phyloP scores from a whole-genome alignment of 805 yeast genomes.

The Candida boleticola region DNA sequence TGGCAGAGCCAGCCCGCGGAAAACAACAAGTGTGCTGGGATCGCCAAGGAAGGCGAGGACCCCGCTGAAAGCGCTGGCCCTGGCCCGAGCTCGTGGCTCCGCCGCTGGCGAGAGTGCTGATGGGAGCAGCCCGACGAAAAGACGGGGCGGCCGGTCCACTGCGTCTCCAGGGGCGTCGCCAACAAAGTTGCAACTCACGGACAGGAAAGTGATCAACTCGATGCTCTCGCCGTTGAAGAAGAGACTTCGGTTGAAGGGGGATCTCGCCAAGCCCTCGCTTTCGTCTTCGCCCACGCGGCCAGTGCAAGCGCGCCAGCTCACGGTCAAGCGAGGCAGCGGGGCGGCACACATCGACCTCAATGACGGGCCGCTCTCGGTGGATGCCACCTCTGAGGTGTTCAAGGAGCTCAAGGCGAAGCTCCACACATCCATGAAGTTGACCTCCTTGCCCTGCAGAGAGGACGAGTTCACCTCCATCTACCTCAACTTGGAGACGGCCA shows the following conservation, averaged over 20 bases:
- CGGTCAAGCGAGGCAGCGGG: background rate
- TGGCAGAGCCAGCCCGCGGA: slow-evolving; percentile 12
- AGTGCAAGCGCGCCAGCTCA: background rate
- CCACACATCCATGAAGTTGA: slow-evolving; percentile 44
- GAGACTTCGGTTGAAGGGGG: slow-evolving; percentile 13
- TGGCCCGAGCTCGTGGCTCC: too few relatives aligned
- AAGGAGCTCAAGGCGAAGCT: slow-evolving; percentile 40
- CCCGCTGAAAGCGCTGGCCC: too few relatives aligned
- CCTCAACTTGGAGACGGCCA: slow-evolving; percentile 65
- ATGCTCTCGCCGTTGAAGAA: slow-evolving; percentile 21
- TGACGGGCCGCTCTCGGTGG: slow-evolving; percentile 11
- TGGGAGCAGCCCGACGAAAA: background rate
- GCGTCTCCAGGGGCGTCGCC: background rate
- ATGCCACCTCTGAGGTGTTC: slow-evolving; percentile 28
- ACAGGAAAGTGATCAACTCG: slow-evolving; percentile 21
- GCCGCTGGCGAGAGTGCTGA: background rate
- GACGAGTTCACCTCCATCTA: slow-evolving; percentile 73
- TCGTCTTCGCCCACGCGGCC: background rate
- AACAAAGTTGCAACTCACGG: slow-evolving; percentile 1
- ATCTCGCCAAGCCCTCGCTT: slow-evolving; percentile 4
- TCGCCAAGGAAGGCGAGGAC: background rate
- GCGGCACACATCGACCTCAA: background rate
- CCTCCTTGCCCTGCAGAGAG: slow-evolving; percentile 80
- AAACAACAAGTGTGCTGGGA: background rate
- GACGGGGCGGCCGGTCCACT: background rate